A percentile compares a stretch with the other conserved stretches of the same genome.
phyloP scores from a whole-genome alignment of 2,329 filamentous ascomycete genomes.

The Penicillium sp. region DNA sequence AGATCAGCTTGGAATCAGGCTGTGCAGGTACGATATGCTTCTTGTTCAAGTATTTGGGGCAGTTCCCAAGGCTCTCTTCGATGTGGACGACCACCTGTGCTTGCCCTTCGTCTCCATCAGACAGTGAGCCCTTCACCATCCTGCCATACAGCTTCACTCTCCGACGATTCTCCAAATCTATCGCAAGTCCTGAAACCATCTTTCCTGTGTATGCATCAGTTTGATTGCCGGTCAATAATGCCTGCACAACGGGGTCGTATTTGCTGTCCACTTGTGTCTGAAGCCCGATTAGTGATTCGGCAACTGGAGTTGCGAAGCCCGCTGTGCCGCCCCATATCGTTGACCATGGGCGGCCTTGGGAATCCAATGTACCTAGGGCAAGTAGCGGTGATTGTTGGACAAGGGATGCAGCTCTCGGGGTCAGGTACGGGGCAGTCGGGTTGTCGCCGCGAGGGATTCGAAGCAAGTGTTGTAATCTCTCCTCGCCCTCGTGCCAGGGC shows the following conservation, averaged over 20 bases:
- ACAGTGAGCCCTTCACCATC: constrained; percentile 62
- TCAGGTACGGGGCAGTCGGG: neutral
- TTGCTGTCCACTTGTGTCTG: constrained; percentile 58
- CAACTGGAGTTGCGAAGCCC: constrained; percentile 65
- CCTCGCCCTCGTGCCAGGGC: neutral
- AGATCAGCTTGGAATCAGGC: constrained; percentile 54
- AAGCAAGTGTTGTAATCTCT: neutral
- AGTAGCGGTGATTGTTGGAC: constrained; percentile 64
- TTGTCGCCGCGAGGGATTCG: neutral
- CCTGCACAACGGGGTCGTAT: constrained; percentile 68
- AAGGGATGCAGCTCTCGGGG: constrained; percentile 52
- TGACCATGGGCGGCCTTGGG: constrained; percentile 66
- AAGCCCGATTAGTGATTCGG: constrained; percentile 62
- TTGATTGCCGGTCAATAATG: constrained; percentile 46
- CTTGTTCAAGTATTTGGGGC: constrained; percentile 81
- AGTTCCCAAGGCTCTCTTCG: constrained; percentile 72
- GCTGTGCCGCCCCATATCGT: constrained; percentile 72
- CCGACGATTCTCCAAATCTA: constrained; percentile 65
- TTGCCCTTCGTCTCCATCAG: constrained; percentile 24
- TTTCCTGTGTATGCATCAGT: constrained; percentile 25
- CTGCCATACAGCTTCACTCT: constrained; percentile 71
- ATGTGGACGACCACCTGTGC: constrained; percentile 65
- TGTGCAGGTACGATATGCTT: constrained; percentile 59
- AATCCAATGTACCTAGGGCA: constrained; percentile 70
- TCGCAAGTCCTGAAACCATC: constrained; percentile 61